Conservation (phyloP, 805 yeast genomes). For the Kurtzmaniella cleridarum region DNA sequence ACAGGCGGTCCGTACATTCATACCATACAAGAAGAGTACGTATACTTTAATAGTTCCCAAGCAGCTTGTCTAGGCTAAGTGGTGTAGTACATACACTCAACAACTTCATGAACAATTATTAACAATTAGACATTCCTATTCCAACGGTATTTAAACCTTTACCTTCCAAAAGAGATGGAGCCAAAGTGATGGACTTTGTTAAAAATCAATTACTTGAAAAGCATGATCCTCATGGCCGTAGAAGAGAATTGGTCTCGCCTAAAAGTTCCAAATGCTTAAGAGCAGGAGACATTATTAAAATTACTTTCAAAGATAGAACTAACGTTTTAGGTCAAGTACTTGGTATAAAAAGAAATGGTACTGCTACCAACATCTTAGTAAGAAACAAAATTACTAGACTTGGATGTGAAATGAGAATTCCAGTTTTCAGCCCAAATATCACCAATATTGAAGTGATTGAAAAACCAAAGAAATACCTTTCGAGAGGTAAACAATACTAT, state of each 20-base stretch:
- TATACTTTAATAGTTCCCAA: not conserved
- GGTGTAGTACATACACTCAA: not conserved
- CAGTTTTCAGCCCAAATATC: slow-evolving; percentile 74
- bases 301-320: slow-evolving; percentile 63
- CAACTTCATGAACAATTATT: not conserved
- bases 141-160: slow-evolving; percentile 48
- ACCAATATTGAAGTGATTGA: slow-evolving; percentile 72
- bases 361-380: slow-evolving; percentile 70
- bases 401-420: slow-evolving; percentile 83
- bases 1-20: slow-evolving; percentile 14
- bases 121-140: not conserved
- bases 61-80: not conserved
- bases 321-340: slow-evolving; percentile 74
- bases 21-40: slow-evolving; percentile 10
- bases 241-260: slow-evolving; percentile 27
- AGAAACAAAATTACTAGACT: slow-evolving; percentile 77
- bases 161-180: slow-evolving; percentile 44
- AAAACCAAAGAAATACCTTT: slow-evolving; percentile 66
- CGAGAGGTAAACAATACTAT: slow-evolving; percentile 83
- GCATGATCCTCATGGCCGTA: slow-evolving; percentile 64
- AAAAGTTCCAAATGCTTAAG: slow-evolving; percentile 45
- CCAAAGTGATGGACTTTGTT: slow-evolving; percentile 38
- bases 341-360: slow-evolving; percentile 65
- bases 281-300: slow-evolving; percentile 79
- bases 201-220: slow-evolving; percentile 47